Evolutionary conservation across 441 rosid species (phyloP).

Genomic region (Raphanus hybrid): DNA sequence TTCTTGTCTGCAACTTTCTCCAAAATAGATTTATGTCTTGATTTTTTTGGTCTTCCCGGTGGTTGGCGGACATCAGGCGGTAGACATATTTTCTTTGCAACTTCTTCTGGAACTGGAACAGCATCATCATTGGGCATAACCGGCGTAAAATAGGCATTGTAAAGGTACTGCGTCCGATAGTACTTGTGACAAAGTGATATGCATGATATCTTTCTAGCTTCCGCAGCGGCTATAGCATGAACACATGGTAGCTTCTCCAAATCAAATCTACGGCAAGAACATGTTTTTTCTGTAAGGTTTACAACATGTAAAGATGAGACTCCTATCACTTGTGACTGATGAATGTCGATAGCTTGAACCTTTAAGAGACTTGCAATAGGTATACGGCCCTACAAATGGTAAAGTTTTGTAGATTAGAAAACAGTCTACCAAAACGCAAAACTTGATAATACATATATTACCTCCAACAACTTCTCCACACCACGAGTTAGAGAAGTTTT

Average conservation of each 20-base stretch:
- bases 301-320: neutral
- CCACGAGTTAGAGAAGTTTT: too few species aligned
- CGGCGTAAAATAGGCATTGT: neutral
- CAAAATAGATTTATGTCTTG: neutral
- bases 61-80: neutral
- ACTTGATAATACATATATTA: too few species aligned
- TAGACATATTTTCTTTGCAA: neutral
- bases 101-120: neutral
- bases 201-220: neutral
- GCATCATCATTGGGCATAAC: neutral
- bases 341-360: neutral
- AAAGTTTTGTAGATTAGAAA: neutral
- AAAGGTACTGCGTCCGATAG: neutral
- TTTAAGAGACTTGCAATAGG: neutral
- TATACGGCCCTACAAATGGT: neutral
- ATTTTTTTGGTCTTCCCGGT: neutral
- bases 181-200: neutral
- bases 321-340: neutral
- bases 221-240: neutral
- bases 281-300: neutral
- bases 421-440: neutral
- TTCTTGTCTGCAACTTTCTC: neutral
- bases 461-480: too few species aligned
- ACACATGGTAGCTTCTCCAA: neutral
- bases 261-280: neutral